Evolutionary conservation across 148 eudicot species (phyloP).

Genomic region (Rhododendron mucronatum): DNA sequence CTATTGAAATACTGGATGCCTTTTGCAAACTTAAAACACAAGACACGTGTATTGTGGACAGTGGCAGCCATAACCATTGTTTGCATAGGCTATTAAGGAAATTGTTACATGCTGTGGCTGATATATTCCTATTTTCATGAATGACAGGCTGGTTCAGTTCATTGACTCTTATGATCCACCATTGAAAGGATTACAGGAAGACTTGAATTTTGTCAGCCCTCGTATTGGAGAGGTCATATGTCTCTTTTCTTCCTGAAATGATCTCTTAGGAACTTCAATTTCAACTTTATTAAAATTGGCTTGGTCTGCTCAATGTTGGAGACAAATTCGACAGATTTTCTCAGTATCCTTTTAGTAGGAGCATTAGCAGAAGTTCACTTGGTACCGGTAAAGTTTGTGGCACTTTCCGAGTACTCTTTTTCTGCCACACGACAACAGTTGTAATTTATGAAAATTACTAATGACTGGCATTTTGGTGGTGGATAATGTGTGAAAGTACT

Average conservation of each 20-base stretch:
- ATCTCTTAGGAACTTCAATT: constrained; percentile 3
- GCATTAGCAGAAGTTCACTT: not conserved
- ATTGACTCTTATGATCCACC: constrained; percentile 95
- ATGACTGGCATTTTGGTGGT: not conserved
- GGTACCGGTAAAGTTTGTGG: not conserved
- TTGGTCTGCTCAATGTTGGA: constrained; percentile 6
- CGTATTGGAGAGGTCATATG: constrained; percentile 91
- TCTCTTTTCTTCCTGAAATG: constrained; percentile 12
- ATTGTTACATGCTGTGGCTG: constrained; percentile 8
- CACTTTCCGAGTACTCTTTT: not conserved
- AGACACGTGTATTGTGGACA: not conserved
- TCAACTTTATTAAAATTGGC: not conserved
- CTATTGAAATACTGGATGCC: not conserved
- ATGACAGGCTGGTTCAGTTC: constrained; percentile 82
- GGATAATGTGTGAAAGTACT: not conserved
- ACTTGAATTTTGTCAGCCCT: constrained; percentile 97
- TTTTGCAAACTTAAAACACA: not conserved
- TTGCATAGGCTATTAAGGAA: not conserved
- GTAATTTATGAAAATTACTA: not conserved
- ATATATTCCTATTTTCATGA: constrained; percentile 16
- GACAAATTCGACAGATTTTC: not conserved
- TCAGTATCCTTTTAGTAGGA: not conserved
- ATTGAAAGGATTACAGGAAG: constrained; percentile 92
- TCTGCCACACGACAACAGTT: not conserved
- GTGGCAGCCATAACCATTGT: not conserved